These are phyloP conservation scores for Podila epigama DNA, from an alignment of 192 early-diverging fungal genomes.

Conservation along the genomic window DNA sequence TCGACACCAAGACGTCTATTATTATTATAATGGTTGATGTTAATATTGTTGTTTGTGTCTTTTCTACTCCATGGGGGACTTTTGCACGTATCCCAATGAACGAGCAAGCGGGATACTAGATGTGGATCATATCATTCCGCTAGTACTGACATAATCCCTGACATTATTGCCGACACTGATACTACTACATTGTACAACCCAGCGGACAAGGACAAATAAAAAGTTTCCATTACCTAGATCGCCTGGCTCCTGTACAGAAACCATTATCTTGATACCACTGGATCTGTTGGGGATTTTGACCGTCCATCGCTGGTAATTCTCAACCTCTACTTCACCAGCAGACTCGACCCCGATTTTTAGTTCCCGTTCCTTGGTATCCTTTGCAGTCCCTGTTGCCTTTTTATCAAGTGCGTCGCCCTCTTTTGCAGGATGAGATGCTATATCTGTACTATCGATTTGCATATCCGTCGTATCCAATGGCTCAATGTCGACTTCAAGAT, in stretches of 20 bases:
- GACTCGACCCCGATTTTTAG: slow-evolving; percentile 26
- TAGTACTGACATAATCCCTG: too few species aligned
- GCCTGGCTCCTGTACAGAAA: slow-evolving; percentile 25
- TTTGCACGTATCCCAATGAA: too few species aligned
- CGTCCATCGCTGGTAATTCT: slow-evolving; percentile 33
- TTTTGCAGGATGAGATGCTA: too few species aligned
- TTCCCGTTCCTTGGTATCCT: not conserved
- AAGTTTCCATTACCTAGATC: slow-evolving; percentile 13
- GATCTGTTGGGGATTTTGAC: slow-evolving; percentile 24
- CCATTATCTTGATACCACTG: slow-evolving; percentile 22
- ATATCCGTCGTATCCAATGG: slow-evolving; percentile 48
- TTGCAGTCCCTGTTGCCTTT: slow-evolving; percentile 13
- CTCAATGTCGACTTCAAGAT: slow-evolving; percentile 82
- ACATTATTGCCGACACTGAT: too few species aligned
- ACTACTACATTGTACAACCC: not conserved
- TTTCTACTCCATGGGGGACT: too few species aligned
- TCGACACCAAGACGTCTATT: slow-evolving; percentile 53
- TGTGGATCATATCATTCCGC: too few species aligned
- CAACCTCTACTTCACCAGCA: slow-evolving; percentile 14
- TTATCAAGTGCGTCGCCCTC: too few species aligned
- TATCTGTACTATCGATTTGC: too few species aligned
- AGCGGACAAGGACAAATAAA: not conserved
- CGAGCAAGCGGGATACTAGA: too few species aligned
- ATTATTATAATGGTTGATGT: not conserved
- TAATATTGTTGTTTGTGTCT: too few species aligned